phyloP scores from a whole-genome alignment of 192 early-diverging fungal species.

The Linnemannia zychae region DNA sequence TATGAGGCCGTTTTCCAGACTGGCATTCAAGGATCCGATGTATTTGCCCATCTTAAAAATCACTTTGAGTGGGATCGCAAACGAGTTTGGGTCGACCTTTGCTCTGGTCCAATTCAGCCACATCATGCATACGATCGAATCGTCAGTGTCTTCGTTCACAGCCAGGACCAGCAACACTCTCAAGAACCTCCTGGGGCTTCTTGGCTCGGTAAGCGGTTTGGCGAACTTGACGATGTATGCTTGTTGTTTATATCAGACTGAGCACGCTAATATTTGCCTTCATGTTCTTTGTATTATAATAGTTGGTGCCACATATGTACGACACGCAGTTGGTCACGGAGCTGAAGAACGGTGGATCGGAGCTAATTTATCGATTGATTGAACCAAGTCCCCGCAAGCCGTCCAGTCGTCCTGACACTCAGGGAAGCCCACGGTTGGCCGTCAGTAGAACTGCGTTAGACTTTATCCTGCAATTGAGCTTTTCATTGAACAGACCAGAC shows the following conservation, averaged over 20 bases:
- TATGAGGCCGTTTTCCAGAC: slow-evolving; percentile 66
- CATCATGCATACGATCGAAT: slow-evolving; percentile 63
- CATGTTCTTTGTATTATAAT: not conserved
- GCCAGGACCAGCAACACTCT: slow-evolving; percentile 44
- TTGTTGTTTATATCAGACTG: not conserved
- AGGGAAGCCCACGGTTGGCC: slow-evolving; percentile 30
- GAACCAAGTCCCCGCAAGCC: slow-evolving; percentile 25
- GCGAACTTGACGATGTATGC: not conserved
- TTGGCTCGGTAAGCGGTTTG: slow-evolving; percentile 31
- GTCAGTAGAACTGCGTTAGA: slow-evolving; percentile 48
- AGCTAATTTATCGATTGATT: slow-evolving; percentile 41
- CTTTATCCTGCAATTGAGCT: slow-evolving; percentile 56
- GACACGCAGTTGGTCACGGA: slow-evolving; percentile 54
- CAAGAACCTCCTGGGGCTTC: slow-evolving; percentile 37
- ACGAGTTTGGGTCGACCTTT: slow-evolving; percentile 71
- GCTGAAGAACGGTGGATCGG: slow-evolving; percentile 49
- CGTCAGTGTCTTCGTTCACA: slow-evolving; percentile 22
- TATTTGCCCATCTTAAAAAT: slow-evolving; percentile 52
- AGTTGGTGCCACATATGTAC: slow-evolving; percentile 51
- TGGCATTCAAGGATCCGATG: slow-evolving; percentile 61
- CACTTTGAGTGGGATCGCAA: slow-evolving; percentile 59
- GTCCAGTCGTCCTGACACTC: slow-evolving; percentile 12
- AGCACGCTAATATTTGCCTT: no score
- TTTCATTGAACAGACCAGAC: slow-evolving; percentile 41
- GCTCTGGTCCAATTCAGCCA: slow-evolving; percentile 66